Evolutionary conservation across 352 stramenopile species (phyloP), one percentile per base, ranked within the genome.

Genomic region (Phytophthora litchii): DNA sequence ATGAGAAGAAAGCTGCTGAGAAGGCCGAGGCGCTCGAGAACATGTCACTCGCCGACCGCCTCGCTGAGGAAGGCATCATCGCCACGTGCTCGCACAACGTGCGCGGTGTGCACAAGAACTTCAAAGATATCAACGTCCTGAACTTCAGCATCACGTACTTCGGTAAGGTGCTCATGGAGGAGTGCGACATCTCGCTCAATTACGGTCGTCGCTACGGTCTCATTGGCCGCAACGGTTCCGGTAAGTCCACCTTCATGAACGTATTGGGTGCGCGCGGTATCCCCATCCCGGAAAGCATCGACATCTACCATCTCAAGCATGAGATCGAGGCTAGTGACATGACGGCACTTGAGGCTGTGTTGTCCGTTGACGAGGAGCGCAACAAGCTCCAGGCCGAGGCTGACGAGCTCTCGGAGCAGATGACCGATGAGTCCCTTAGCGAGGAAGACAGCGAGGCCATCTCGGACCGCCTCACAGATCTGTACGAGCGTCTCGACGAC

Each of bases 221-320:
- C 19, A 97, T 99, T 48, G 97, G 97, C 17, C 83, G 92, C 59
- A 99, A 99, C 76, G 96, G 96, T 3, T 97, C 78, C 19, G 96
- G 96, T 62, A 98, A 99, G 66, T 97, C 89, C 7, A 99, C 97
- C 16, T 92, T 99, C 50, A 96, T 99, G 86, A 97, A 98, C 72
- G 93, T 96, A 17, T 67, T 99, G n/a, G 97, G 95, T 23, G 96
- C 95, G 31, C 78, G 96, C 21, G 91, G 94, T 14, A 82, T 99
- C 47, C 96, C 91, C 29, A 98, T 99, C 61, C 95, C 95, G 5
- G 89, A 97, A 6, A 93, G 78, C 25, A 98, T 99, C 72, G 95
- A 99, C 70, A 97, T 98, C 38, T 98, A 98, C 72, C 95, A 98
- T 67, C 72, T 99, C 5, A 97, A 97, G 75, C 91, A 98, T 74